Percentiles rank a stretch among this genome's conserved stretches.
Conservation (phyloP, 257 asterid genomes). For the Nicotiana sylvestris region DNA sequence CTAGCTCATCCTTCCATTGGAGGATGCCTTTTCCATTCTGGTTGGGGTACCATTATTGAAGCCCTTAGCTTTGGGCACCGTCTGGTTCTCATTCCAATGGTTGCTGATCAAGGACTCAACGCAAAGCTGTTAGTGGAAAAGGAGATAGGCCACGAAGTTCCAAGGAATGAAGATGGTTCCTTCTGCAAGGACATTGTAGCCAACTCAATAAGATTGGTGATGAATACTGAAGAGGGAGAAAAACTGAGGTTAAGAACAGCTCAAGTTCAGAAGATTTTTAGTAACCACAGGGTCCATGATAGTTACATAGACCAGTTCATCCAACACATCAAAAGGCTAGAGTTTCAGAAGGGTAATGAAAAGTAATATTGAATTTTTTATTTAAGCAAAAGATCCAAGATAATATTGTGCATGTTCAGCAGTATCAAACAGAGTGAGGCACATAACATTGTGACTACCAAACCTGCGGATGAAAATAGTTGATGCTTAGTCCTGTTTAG, state of each 20-base stretch:
- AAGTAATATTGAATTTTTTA: not conserved
- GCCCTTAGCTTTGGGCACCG: constrained; percentile 42
- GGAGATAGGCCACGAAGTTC: constrained; percentile 37
- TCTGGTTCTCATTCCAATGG: constrained; percentile 39
- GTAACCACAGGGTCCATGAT: constrained; percentile 27
- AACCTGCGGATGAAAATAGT: not conserved
- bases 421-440: not conserved
- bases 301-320: constrained; percentile 35
- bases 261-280: constrained; percentile 23
- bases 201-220: constrained; percentile 29
- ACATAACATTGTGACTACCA: not conserved
- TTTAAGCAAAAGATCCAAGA: not conserved
- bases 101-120: constrained; percentile 41
- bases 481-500: not conserved
- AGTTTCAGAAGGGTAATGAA: not conserved
- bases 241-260: constrained; percentile 26
- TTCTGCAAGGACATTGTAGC: constrained; percentile 34
- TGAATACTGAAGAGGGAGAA: constrained; percentile 29
- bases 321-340: constrained; percentile 15
- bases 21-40: constrained; percentile 46
- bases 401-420: not conserved
- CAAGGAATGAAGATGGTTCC: constrained; percentile 41
- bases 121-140: constrained; percentile 42
- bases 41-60: constrained; percentile 45
- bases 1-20: constrained; percentile 43